Evolutionary conservation across 1,284 basidiomycete genomes (phyloP), one percentile per base, ranked within the genome.

Genomic region (Somion occarium): DNA sequence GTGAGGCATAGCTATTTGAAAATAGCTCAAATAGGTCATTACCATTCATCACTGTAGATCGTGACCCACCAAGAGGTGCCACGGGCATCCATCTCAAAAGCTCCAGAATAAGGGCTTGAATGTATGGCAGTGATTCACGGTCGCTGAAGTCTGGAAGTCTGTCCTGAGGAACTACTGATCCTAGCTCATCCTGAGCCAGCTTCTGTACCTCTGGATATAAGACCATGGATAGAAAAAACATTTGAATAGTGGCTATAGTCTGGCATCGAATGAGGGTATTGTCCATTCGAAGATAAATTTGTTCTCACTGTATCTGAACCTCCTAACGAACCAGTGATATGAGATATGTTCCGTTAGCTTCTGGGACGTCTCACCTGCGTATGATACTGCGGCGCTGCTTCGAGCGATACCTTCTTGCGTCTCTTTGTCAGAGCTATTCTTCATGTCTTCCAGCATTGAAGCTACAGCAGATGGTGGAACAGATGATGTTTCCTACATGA

Each of bases 251-350:
- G 18, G 45, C 7, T 11, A 20, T 12, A 4, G 30, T 30, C 45
- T 46, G 45, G 11, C 15, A 22, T 37, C 34, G n/a, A 37, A n/a
- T 37, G n/a, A 9, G 34, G n/a, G 2, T 23, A 52, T 13, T 52
- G 43, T 34, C n/a, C 18, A 26, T 39, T 7, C 2, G 23, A 18
- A 5, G 24, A 12, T 20, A 39, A n/a, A 25, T 34, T 1, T 34
- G 20, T 7, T 38, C 54, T 2, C 3, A 60, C 58, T 11, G 57
- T 59, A 44, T 61, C 59, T 1, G 58, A 53, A n/a, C 58, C 59
- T 20, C 56, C 59, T 59, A n/a, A n/a, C n/a, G n/a, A 38, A 9
- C 2, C 13, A 22, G 53, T 5, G 54, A n/a, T n/a, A n/a, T n/a
- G n/a, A n/a, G n/a, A n/a, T n/a, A n/a, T n/a, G n/a, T n/a, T n/a